Conservation (phyloP, 768 basidiomycete genomes). For the Harrya chromipes region DNA sequence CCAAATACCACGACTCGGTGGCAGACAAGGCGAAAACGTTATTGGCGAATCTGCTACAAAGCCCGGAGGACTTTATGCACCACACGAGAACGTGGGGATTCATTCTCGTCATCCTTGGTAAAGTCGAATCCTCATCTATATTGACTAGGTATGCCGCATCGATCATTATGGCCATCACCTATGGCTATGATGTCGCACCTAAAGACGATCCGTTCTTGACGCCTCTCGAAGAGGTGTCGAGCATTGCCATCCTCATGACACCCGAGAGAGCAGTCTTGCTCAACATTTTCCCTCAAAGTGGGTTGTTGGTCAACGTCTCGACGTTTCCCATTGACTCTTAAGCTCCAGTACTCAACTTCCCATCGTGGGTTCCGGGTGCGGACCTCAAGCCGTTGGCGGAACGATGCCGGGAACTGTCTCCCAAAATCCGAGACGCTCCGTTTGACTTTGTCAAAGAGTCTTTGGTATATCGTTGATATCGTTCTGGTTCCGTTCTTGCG, state of each 20-base stretch:
- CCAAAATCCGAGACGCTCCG: conserved; percentile 15
- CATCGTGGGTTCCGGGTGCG: conserved; percentile 19
- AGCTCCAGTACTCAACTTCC: conserved; percentile 16
- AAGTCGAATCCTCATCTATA: background rate
- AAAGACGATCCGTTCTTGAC: conserved; percentile 19
- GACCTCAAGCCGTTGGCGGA: conserved; percentile 8
- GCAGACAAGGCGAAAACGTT: conserved; percentile 1
- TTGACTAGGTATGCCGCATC: conserved; percentile 19
- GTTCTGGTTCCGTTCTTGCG: background rate
- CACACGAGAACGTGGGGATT: conserved; percentile 20
- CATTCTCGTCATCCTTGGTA: background rate
- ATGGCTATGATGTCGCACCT: conserved; percentile 17
- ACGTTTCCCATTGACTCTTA: background rate
- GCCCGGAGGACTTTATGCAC: conserved; percentile 14
- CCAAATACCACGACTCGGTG: conserved; percentile 13
- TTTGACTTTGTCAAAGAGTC: conserved; percentile 24
- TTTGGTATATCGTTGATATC: conserved; percentile 7
- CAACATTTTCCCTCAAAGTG: conserved; percentile 20
- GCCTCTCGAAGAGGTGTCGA: conserved; percentile 11
- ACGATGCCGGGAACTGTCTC: conserved; percentile 9
- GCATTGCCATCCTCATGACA: conserved; percentile 9
- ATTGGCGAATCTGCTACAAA: conserved; percentile 8
- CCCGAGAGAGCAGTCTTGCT: conserved; percentile 20
- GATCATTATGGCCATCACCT: conserved; percentile 18
- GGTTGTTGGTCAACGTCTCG: conserved; percentile 1